Evolutionary conservation across 306 rosid genomes (phyloP).

Genomic region (Astragalus glycyphyllos): DNA sequence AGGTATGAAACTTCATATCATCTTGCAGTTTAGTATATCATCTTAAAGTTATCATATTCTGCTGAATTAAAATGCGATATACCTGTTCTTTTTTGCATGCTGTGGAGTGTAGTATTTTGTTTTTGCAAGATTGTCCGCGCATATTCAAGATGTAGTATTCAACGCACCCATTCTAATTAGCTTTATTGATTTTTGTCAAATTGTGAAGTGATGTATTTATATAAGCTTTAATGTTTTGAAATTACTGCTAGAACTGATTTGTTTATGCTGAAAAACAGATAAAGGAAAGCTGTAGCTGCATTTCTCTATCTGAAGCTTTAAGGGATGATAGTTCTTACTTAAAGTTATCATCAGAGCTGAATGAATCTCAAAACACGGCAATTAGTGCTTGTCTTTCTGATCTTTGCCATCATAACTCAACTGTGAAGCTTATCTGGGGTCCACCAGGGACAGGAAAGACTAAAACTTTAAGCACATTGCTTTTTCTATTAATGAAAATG

Average conservation of each 20-base stretch:
- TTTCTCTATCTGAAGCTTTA: background rate
- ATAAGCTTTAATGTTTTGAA: background rate
- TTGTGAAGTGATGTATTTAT: background rate
- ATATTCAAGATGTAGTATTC: too few species aligned
- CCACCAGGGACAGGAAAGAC: conserved; percentile 91
- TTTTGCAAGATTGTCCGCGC: too few species aligned
- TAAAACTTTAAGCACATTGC: conserved; percentile 51
- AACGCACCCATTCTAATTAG: too few species aligned
- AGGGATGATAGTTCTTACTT: background rate
- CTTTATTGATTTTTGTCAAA: background rate
- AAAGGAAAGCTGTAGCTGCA: conserved; percentile 14
- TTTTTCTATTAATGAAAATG: conserved; percentile 49
- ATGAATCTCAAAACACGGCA: conserved; percentile 61
- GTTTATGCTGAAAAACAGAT: conserved; percentile 45
- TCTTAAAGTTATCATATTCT: background rate
- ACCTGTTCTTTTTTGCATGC: background rate
- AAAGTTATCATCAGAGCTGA: conserved; percentile 36
- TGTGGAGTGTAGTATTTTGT: background rate
- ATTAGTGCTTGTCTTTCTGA: conserved; percentile 54
- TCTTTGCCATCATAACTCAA: conserved; percentile 35
- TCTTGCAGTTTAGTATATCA: background rate
- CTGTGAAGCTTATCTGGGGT: conserved; percentile 71
- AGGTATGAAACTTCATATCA: conserved; percentile 47
- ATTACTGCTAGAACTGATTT: background rate
- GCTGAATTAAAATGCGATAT: background rate